Conservation (phyloP, 2,329 filamentous ascomycete species). For the Penicillium sp. region DNA sequence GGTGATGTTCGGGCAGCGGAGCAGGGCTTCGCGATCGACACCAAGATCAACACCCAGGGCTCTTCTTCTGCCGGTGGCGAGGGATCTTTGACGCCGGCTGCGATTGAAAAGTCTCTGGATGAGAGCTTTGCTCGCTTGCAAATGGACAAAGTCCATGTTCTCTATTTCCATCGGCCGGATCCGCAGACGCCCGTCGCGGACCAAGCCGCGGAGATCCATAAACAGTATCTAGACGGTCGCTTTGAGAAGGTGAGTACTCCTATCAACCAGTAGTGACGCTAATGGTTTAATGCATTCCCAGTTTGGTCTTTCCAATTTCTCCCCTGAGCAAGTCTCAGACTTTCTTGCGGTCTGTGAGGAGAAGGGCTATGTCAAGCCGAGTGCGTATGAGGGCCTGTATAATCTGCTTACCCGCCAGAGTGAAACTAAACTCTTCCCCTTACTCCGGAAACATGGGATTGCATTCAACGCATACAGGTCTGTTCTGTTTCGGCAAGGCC, state of each 20-base stretch:
- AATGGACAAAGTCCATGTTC: slow-evolving; percentile 32
- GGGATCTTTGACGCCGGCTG: slow-evolving; percentile 27
- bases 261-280: neutral
- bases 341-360: slow-evolving; percentile 35
- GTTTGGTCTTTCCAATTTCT: slow-evolving; percentile 43
- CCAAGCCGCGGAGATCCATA: slow-evolving; percentile 32
- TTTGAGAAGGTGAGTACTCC: slow-evolving; percentile 6
- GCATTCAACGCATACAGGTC: slow-evolving; percentile 6
- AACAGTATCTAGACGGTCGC: slow-evolving; percentile 22
- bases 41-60: slow-evolving; percentile 37
- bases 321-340: slow-evolving; percentile 28
- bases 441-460: slow-evolving; percentile 32
- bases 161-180: slow-evolving; percentile 40
- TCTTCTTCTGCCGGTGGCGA: slow-evolving; percentile 9
- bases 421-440: slow-evolving; percentile 38
- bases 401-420: slow-evolving; percentile 37
- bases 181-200: slow-evolving; percentile 35
- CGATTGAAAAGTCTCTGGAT: slow-evolving; percentile 26
- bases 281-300: slow-evolving; percentile 7
- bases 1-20: slow-evolving; percentile 26
- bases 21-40: slow-evolving; percentile 33
- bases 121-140: slow-evolving; percentile 31
- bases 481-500: neutral
- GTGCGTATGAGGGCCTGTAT: slow-evolving; percentile 44
- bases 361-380: slow-evolving; percentile 38